Percentiles rank a stretch among this genome's conserved stretches.
These are phyloP conservation scores for Scheffersomyces cryptocercus DNA, from an alignment of 1,139 yeast genomes.

Conservation along the genomic window DNA sequence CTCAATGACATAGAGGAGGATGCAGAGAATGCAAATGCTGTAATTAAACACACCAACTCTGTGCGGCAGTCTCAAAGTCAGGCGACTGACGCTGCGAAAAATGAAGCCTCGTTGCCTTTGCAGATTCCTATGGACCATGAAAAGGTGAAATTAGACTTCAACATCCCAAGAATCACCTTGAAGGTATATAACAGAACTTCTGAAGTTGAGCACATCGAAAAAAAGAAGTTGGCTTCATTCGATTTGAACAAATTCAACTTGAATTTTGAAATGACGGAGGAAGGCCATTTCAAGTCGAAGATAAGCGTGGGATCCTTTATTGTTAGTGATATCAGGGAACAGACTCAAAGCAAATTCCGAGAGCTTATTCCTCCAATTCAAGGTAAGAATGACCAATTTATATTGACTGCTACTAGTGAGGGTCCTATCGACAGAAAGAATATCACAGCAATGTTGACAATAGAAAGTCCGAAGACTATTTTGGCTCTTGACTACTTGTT, in stretches of 20 bases:
- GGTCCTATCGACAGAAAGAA: constrained; percentile 42
- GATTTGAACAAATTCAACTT: constrained; percentile 61
- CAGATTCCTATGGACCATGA: constrained; percentile 29
- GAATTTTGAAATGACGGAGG: constrained; percentile 50
- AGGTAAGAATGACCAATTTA: constrained; percentile 70
- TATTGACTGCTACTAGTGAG: constrained; percentile 51
- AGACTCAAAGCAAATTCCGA: constrained; percentile 66
- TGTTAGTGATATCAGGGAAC: constrained; percentile 69
- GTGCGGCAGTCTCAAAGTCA: constrained; percentile 4
- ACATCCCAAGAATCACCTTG: constrained; percentile 63
- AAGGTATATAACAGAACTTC: constrained; percentile 63
- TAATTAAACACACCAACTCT: constrained; percentile 30
- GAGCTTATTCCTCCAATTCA: constrained; percentile 75
- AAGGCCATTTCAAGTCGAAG: constrained; percentile 60
- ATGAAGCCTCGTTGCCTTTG: not conserved
- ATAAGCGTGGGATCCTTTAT: constrained; percentile 71
- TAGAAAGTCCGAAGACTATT: constrained; percentile 80
- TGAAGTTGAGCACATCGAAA: constrained; percentile 33
- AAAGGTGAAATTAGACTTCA: constrained; percentile 53
- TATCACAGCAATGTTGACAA: constrained; percentile 56
- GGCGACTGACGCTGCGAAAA: constrained; percentile 1
- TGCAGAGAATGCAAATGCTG: constrained; percentile 57
- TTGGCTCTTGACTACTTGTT: constrained; percentile 84
- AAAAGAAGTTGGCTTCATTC: constrained; percentile 59
- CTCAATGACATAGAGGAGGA: constrained; percentile 62